Conservation (phyloP, 148 eudicot species). For the Fagopyrum tataricum region DNA sequence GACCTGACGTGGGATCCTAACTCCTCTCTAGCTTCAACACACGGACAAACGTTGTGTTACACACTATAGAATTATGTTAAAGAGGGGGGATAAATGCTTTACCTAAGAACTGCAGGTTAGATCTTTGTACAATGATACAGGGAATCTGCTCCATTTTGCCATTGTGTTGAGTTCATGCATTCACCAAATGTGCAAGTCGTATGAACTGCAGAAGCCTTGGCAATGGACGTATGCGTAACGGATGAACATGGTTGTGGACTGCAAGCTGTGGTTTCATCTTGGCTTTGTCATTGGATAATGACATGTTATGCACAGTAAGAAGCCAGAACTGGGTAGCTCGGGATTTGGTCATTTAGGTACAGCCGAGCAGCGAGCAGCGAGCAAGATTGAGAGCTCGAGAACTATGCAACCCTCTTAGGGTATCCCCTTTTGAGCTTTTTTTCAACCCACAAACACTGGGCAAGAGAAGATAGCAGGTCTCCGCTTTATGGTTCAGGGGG, state of each 20-base stretch:
- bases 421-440: not conserved
- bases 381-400: constrained; percentile 6
- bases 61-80: not conserved
- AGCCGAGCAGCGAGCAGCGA: not conserved
- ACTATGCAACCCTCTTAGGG: not conserved
- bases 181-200: not conserved
- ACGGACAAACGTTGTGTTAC: not conserved
- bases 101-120: constrained; percentile 6
- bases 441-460: not conserved
- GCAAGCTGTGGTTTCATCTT: not conserved
- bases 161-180: not conserved
- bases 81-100: not conserved
- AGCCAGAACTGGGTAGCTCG: not conserved
- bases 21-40: constrained; percentile 3
- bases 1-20: constrained; percentile 5
- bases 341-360: not conserved
- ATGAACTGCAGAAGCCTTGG: not conserved
- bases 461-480: not conserved
- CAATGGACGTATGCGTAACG: not conserved
- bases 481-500: not conserved
- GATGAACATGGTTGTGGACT: not conserved
- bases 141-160: constrained; percentile 2
- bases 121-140: constrained; percentile 3
- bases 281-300: not conserved
- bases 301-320: not conserved